Conservation (phyloP, 129 eudicot genomes). For the Cynara cardunculus region DNA sequence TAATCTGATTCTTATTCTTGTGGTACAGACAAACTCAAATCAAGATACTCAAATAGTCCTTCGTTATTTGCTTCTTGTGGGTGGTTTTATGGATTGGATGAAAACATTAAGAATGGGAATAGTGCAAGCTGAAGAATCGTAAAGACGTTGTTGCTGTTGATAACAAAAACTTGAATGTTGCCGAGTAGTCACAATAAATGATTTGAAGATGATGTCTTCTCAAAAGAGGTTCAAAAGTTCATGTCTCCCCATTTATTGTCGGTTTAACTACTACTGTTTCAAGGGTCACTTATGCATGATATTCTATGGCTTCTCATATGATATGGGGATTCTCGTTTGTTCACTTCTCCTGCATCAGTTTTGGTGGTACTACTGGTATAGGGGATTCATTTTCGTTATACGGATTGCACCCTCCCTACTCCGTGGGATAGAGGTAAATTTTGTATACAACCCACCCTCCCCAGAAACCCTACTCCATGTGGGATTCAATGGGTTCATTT, state of each 20-base stretch:
- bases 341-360: neutral
- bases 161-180: conserved; percentile 18
- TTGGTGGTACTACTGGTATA: too few species aligned
- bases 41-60: conserved; percentile 18
- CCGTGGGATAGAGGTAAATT: neutral
- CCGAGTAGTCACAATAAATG: conserved; percentile 1
- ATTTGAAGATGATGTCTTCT: neutral
- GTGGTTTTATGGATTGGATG: neutral
- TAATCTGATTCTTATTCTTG: conserved; percentile 13
- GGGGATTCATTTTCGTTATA: neutral
- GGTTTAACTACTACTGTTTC: neutral
- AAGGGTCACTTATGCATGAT: neutral
- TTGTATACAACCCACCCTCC: neutral
- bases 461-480: neutral
- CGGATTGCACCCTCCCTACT: neutral
- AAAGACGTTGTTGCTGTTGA: conserved; percentile 16
- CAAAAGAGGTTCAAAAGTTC: neutral
- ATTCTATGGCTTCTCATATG: neutral
- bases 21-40: conserved; percentile 15
- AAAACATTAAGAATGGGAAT: conserved; percentile 13
- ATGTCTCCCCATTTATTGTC: neutral
- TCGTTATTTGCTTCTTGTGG: conserved; percentile 11
- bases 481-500: neutral
- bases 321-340: neutral
- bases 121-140: conserved; percentile 17